Evolutionary conservation across 768 basidiomycete species (phyloP).

Genomic region (Trametes meyenii): DNA sequence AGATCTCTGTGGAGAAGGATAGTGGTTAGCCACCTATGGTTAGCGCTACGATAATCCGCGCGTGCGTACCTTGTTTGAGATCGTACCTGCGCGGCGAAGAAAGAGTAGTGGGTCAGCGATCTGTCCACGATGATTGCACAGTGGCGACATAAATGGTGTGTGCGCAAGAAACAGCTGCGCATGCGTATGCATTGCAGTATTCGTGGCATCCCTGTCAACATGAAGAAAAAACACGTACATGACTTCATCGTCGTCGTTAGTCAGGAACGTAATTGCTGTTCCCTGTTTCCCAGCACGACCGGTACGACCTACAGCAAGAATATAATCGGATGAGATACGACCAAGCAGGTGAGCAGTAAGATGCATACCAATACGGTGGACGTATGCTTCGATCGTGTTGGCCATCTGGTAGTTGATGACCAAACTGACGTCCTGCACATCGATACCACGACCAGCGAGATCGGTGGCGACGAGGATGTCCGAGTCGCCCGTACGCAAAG

Average conservation of each 20-base stretch:
- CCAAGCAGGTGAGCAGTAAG: background rate
- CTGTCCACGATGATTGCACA: background rate
- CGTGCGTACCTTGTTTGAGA: constrained; percentile 78
- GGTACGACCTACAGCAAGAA: constrained; percentile 69
- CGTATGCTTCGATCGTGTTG: constrained; percentile 93
- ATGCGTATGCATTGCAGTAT: constrained; percentile 10
- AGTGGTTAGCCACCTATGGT: constrained; percentile 6
- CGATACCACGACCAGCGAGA: constrained; percentile 97
- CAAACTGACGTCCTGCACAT: constrained; percentile 93
- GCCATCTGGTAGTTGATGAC: constrained; percentile 99
- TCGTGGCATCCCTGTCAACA: background rate
- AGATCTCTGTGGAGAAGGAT: constrained; percentile 63
- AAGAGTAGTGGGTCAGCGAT: constrained; percentile 19
- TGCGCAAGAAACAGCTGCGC: background rate
- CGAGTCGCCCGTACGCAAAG: constrained; percentile 82
- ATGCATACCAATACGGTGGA: constrained; percentile 92
- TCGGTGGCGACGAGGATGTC: constrained; percentile 96
- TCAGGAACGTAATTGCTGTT: constrained; percentile 92
- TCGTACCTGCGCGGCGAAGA: constrained; percentile 69
- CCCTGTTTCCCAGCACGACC: constrained; percentile 98
- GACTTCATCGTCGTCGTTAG: constrained; percentile 95
- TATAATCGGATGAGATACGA: background rate
- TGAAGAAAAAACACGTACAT: constrained; percentile 61
- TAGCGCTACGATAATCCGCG: constrained; percentile 16
- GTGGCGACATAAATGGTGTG: background rate